These are phyloP conservation scores for Trichoderma citrinoviride DNA, from an alignment of 2,329 filamentous ascomycete genomes.

Conservation along the genomic window DNA sequence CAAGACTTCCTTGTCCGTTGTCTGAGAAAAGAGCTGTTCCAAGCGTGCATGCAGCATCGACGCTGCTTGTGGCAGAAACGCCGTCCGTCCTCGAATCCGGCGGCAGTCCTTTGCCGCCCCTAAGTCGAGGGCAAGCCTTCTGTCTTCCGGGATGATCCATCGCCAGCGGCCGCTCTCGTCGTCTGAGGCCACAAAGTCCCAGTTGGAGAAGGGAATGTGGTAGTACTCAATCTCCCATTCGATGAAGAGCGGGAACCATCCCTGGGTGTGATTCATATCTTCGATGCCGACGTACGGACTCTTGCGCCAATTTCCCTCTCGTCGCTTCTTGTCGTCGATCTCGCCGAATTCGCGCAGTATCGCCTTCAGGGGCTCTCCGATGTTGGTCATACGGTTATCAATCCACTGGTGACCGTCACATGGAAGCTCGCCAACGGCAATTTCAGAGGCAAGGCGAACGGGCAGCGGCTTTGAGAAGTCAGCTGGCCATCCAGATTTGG, in stretches of 20 bases:
- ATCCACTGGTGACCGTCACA: neutral
- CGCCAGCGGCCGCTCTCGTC: neutral
- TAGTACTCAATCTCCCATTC: conserved; percentile 14
- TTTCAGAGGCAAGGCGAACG: neutral
- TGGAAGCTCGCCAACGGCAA: neutral
- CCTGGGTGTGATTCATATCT: neutral
- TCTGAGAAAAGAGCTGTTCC: neutral
- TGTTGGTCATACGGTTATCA: neutral
- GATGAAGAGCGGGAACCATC: neutral
- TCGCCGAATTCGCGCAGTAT: neutral
- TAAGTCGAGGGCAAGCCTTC: neutral
- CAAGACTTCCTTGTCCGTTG: neutral
- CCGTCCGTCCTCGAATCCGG: neutral
- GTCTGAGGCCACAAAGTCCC: neutral
- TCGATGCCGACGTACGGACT: neutral
- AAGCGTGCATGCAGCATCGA: neutral
- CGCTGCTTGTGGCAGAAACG: neutral
- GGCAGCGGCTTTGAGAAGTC: neutral
- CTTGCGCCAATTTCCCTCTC: neutral
- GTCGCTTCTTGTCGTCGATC: neutral
- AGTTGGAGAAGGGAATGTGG: neutral
- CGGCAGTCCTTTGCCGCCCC: neutral
- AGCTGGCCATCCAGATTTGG: neutral
- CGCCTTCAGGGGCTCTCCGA: neutral
- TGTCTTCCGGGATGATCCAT: neutral